Conservation (phyloP, 140 eudicot species). For the Stevia rebaudiana region DNA sequence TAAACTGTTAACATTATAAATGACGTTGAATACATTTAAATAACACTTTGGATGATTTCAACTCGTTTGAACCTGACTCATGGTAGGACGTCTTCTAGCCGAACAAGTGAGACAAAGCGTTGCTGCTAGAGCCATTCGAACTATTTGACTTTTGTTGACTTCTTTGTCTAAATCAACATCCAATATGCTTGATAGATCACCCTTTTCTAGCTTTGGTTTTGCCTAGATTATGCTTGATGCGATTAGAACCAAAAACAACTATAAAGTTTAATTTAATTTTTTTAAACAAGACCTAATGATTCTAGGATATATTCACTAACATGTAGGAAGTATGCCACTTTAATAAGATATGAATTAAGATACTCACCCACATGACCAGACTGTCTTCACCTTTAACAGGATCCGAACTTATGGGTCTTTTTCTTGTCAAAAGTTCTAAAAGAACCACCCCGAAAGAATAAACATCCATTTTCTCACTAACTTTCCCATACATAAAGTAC, state of each 20-base stretch:
- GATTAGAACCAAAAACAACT: neutral
- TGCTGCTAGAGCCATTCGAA: constrained; percentile 68
- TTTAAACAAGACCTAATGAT: no score
- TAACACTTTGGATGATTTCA: neutral
- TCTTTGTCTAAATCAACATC: constrained; percentile 54
- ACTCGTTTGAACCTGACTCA: constrained; percentile 47
- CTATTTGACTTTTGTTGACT: constrained; percentile 47
- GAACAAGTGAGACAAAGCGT: constrained; percentile 62
- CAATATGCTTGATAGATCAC: constrained; percentile 57
- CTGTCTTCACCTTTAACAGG: constrained; percentile 69
- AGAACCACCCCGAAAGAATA: constrained; percentile 95
- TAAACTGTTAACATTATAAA: neutral
- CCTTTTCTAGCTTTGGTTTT: constrained; percentile 55
- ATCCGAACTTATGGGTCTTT: constrained; percentile 63
- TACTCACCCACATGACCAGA: constrained; percentile 95
- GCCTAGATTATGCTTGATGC: constrained; percentile 38
- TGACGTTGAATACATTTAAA: neutral
- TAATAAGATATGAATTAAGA: constrained; percentile 1
- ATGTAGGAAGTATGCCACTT: no score
- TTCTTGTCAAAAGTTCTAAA: constrained; percentile 74
- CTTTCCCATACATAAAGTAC: constrained; percentile 97
- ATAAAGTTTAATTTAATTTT: neutral
- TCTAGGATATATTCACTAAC: no score
- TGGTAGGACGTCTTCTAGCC: constrained; percentile 68
- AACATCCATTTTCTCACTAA: constrained; percentile 85